Percentiles rank a stretch among this genome's conserved stretches.
Conservation (phyloP, 306 rosid genomes). For the Senna tora region DNA sequence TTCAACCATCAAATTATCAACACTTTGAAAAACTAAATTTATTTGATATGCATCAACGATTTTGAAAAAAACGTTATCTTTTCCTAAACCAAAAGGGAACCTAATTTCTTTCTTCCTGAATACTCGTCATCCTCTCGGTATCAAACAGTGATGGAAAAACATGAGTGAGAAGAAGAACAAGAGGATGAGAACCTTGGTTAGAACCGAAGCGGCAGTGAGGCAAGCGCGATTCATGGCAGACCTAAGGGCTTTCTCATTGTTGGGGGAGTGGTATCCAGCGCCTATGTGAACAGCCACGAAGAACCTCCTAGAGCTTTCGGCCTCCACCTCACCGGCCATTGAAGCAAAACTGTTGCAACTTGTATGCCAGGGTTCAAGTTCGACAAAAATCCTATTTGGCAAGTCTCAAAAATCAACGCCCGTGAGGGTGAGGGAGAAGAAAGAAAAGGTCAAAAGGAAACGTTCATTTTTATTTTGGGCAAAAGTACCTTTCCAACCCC, state of each 20-base stretch:
- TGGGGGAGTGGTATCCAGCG: conserved; percentile 85
- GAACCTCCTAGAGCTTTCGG: conserved; percentile 48
- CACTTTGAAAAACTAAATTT: neutral
- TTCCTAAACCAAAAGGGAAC: neutral
- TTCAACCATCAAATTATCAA: neutral
- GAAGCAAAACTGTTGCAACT: neutral
- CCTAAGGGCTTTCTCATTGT: conserved; percentile 78
- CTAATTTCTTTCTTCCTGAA: neutral
- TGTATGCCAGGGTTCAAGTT: too few species aligned
- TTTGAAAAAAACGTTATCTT: neutral
- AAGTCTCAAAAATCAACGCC: too few species aligned
- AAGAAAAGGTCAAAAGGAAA: too few species aligned
- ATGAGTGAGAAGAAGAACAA: neutral
- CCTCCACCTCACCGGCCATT: conserved; percentile 29
- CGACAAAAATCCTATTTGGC: too few species aligned
- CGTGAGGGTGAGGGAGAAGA: too few species aligned
- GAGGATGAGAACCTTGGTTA: conserved; percentile 48
- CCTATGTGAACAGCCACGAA: conserved; percentile 95
- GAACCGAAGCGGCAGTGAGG: conserved; percentile 70
- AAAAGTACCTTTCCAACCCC: too few species aligned
- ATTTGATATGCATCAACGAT: neutral
- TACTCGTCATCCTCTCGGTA: neutral
- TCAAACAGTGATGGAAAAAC: too few species aligned
- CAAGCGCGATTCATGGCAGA: conserved; percentile 94
- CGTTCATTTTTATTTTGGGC: too few species aligned